phyloP scores from a whole-genome alignment of 768 basidiomycete genomes.

The Agaricus subrufescens region DNA sequence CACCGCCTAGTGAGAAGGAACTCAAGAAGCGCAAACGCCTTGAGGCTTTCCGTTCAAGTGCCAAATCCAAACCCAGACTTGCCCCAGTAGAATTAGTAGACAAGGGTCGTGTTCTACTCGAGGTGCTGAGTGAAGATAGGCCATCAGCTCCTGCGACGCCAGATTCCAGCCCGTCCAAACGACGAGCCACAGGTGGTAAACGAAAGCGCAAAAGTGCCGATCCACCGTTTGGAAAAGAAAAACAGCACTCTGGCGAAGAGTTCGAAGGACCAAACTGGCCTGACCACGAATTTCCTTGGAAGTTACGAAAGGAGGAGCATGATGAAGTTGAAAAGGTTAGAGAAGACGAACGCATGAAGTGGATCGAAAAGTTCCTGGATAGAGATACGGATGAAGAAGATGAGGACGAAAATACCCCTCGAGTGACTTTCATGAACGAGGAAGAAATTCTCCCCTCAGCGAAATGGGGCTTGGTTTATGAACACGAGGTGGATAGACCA shows the following conservation, averaged over 20 bases:
- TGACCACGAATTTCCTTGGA: conserved; percentile 78
- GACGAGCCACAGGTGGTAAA: conserved; percentile 25
- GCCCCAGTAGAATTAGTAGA: conserved; percentile 63
- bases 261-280: conserved; percentile 68
- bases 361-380: conserved; percentile 70
- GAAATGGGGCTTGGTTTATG: conserved; percentile 24
- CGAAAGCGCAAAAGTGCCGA: conserved; percentile 49
- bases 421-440: conserved; percentile 13
- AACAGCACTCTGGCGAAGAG: conserved; percentile 14
- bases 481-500: conserved; percentile 21
- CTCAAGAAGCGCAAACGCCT: conserved; percentile 62
- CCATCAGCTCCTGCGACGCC: conserved; percentile 17
- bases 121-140: conserved; percentile 40
- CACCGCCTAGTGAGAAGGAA: conserved; percentile 53
- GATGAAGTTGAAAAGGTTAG: conserved; percentile 46
- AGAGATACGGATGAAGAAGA: conserved; percentile 65
- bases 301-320: conserved; percentile 51
- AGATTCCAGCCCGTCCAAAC: conserved; percentile 32
- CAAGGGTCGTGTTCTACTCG: conserved; percentile 66
- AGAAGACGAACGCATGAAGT: conserved; percentile 54
- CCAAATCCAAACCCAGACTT: conserved; percentile 36
- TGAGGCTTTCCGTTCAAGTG: conserved; percentile 55
- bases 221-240: conserved; percentile 25
- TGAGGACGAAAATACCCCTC: conserved; percentile 26
- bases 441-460: conserved; percentile 24